phyloP scores from a whole-genome alignment of 1,284 basidiomycete species.

The Irpex sp. region DNA sequence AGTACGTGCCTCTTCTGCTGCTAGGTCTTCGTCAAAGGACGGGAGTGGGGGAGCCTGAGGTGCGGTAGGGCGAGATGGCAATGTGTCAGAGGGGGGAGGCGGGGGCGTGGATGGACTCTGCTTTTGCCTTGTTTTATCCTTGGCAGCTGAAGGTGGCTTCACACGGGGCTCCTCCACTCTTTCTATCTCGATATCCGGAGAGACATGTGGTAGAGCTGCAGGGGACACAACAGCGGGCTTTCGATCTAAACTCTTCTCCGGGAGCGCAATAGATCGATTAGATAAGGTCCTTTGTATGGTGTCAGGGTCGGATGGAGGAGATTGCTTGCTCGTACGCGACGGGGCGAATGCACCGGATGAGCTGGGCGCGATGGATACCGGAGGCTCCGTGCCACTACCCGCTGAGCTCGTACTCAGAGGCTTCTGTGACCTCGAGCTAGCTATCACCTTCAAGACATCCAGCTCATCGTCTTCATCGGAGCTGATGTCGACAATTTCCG shows the following conservation, averaged over 20 bases:
- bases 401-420: neutral
- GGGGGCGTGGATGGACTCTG: slow-evolving; percentile 8
- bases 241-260: neutral
- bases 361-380: neutral
- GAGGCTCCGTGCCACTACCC: neutral
- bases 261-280: neutral
- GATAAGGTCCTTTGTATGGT: neutral
- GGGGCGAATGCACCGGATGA: neutral
- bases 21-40: slow-evolving; percentile 12
- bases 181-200: neutral
- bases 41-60: slow-evolving; percentile 1
- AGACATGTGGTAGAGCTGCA: neutral
- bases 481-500: slow-evolving; percentile 23
- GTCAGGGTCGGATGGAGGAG: neutral
- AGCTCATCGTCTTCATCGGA: slow-evolving; percentile 20
- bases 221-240: neutral
- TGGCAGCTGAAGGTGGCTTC: neutral
- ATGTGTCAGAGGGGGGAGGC: neutral
- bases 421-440: neutral
- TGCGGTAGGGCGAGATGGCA: neutral
- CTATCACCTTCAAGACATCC: neutral
- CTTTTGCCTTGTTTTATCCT: neutral
- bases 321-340: neutral
- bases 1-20: neutral
- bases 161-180: neutral